phyloP scores from a whole-genome alignment of 2,329 filamentous ascomycete species.

The Ascomycota sp. region DNA sequence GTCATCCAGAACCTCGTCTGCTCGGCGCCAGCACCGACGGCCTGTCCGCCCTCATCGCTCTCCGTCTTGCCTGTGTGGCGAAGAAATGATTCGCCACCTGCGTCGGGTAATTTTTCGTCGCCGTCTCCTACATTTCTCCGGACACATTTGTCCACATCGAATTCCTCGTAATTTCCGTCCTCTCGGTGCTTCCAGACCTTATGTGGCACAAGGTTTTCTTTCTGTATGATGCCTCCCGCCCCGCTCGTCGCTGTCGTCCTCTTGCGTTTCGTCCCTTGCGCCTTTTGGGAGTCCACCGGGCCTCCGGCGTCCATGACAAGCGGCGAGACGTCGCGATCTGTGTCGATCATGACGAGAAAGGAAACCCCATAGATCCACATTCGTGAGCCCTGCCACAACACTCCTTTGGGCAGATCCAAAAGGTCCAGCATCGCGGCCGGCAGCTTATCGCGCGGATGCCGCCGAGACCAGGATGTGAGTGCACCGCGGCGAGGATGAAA shows the following conservation, averaged over 20 bases:
- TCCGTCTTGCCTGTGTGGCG: slow-evolving; percentile 9
- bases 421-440: slow-evolving; percentile 55
- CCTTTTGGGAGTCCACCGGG: slow-evolving; percentile 9
- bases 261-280: slow-evolving; percentile 31
- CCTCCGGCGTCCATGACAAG: slow-evolving; percentile 10
- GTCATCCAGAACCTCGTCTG: slow-evolving; percentile 50
- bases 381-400: slow-evolving; percentile 60
- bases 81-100: slow-evolving; percentile 14
- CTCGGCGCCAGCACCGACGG: slow-evolving; percentile 7
- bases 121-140: slow-evolving; percentile 14
- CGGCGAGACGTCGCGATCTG: slow-evolving; percentile 42
- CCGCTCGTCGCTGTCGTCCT: slow-evolving; percentile 25
- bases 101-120: slow-evolving; percentile 17
- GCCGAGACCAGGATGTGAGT: slow-evolving; percentile 67
- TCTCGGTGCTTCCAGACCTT: slow-evolving; percentile 19
- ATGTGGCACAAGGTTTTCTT: slow-evolving; percentile 22
- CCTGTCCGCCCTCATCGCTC: slow-evolving; percentile 4
- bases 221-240: slow-evolving; percentile 31
- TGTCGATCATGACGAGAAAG: slow-evolving; percentile 85
- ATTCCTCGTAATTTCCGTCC: slow-evolving; percentile 18
- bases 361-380: slow-evolving; percentile 74
- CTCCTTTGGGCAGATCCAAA: slow-evolving; percentile 64
- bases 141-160: slow-evolving; percentile 18
- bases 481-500: slow-evolving; percentile 62
- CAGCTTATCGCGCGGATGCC: slow-evolving; percentile 57